phyloP scores from a whole-genome alignment of 306 rosid genomes.

The Ormosia semicastrata region DNA sequence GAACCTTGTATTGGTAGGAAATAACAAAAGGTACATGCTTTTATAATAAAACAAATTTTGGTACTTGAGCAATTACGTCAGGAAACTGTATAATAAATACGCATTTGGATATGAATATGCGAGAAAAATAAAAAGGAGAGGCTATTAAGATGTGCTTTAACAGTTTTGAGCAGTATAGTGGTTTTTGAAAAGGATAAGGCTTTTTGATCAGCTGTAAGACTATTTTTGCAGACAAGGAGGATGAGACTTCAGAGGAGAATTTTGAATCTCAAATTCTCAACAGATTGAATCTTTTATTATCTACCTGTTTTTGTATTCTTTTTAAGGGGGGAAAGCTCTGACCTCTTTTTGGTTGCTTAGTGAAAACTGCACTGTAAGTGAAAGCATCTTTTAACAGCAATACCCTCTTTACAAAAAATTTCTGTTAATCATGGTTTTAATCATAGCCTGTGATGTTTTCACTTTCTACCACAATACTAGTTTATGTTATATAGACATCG shows the following conservation, averaged over 20 bases:
- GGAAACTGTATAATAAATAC: constrained; percentile 29
- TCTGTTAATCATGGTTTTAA: constrained; percentile 62
- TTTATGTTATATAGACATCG: background rate
- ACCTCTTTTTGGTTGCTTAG: constrained; percentile 56
- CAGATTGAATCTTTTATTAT: constrained; percentile 18
- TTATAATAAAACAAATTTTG: constrained; percentile 50
- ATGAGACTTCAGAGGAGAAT: constrained; percentile 53
- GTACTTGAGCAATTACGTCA: constrained; percentile 51
- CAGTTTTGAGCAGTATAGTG: constrained; percentile 48
- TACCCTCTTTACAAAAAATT: constrained; percentile 43
- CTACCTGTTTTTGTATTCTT: constrained; percentile 29
- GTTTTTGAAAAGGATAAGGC: constrained; percentile 61
- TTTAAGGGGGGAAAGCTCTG: constrained; percentile 61
- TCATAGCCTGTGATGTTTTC: constrained; percentile 50
- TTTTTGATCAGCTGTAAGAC: constrained; percentile 63
- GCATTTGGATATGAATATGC: constrained; percentile 36
- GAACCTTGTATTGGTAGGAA: constrained; percentile 43
- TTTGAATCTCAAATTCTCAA: constrained; percentile 42
- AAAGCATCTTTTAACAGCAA: constrained; percentile 47
- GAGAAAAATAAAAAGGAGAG: constrained; percentile 4
- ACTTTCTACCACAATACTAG: constrained; percentile 36
- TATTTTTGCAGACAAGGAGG: constrained; percentile 60
- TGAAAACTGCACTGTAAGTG: constrained; percentile 31
- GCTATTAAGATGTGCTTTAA: constrained; percentile 33
- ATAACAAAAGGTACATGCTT: constrained; percentile 43